Evolutionary conservation across 1,284 basidiomycete genomes (phyloP), one percentile per base, ranked within the genome.

Genomic region (Nidula niveotomentosa): DNA sequence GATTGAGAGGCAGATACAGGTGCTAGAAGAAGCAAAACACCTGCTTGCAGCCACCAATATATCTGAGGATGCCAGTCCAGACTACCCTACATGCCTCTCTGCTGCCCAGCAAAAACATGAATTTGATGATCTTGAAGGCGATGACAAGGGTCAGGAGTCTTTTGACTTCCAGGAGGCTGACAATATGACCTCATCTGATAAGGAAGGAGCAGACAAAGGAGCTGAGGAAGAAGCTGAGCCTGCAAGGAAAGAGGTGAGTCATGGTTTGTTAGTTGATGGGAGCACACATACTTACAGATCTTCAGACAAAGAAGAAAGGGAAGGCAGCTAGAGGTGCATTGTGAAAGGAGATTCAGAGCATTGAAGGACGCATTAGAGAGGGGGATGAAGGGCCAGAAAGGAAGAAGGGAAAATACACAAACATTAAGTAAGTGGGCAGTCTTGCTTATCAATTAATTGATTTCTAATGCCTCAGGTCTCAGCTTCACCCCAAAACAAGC

Each of bases 131-230:
- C 8, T 37, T 53, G 49, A 57, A 15, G 53, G 17, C 33, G 46
- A 46, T 43, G 37, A 43, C 18, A n/a, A 17, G 52, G 56, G 53
- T 23, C 49, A 36, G 6, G 49, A 46, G 46, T 48, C 15, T 3
- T 56, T 58, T 35, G 54, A 60, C 41, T 60, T 58, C 37, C 12
- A 37, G 13, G 52, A 56, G 30, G 56, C 51, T 8, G 54, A 55
- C 36, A 56, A 51, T 6, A 53, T 53, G 45, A 34, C 8, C 48
- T 35, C 30, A n/a, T 55, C 58, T 12, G 48, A 53, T 9, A 18
- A 35, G 8, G 56, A 55, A n/a, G n/a, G n/a, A n/a, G n/a, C n/a
- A n/a, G n/a, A n/a, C n/a, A n/a, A n/a, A n/a, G n/a, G n/a, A n/a
- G n/a, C n/a, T n/a, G n/a, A n/a, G n/a, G n/a, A n/a, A n/a, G n/a